phyloP scores from a whole-genome alignment of 495 filamentous ascomycete genomes.

The Oidiodendron maius region DNA sequence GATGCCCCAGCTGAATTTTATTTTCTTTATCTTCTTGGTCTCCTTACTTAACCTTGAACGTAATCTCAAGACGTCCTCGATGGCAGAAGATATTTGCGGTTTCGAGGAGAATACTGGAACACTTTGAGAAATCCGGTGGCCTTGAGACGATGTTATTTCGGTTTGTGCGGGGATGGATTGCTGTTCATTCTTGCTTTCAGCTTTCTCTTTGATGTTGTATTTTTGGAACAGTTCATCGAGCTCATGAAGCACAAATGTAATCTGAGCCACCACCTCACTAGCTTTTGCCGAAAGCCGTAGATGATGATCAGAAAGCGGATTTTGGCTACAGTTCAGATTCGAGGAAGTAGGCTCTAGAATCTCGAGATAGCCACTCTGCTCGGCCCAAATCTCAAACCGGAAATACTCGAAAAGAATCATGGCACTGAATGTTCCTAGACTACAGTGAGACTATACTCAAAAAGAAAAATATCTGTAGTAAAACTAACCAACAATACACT shows the following conservation, averaged over 20 bases:
- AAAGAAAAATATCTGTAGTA: too few species aligned
- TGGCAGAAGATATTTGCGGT: background rate
- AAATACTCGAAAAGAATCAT: constrained; percentile 17
- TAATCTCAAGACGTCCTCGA: background rate
- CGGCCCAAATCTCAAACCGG: background rate
- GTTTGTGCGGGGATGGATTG: background rate
- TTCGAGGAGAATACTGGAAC: background rate
- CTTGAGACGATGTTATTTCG: background rate
- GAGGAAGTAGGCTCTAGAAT: background rate
- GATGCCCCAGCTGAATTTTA: background rate
- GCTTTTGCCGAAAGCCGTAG: too few species aligned
- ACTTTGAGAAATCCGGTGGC: background rate
- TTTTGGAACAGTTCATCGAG: background rate
- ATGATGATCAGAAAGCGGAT: background rate
- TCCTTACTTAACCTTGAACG: background rate
- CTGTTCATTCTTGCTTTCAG: background rate
- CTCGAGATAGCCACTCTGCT: background rate
- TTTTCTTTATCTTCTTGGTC: background rate
- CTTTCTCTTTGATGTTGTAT: too few species aligned
- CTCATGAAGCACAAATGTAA: background rate
- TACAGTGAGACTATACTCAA: too few species aligned
- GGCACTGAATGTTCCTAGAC: constrained; percentile 31
- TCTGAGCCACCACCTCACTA: background rate
- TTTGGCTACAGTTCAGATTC: background rate
- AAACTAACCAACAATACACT: too few species aligned